Base-by-base conservation (phyloP, 2,329 filamentous ascomycete species). In the Chlorencoelia australis region DNA sequence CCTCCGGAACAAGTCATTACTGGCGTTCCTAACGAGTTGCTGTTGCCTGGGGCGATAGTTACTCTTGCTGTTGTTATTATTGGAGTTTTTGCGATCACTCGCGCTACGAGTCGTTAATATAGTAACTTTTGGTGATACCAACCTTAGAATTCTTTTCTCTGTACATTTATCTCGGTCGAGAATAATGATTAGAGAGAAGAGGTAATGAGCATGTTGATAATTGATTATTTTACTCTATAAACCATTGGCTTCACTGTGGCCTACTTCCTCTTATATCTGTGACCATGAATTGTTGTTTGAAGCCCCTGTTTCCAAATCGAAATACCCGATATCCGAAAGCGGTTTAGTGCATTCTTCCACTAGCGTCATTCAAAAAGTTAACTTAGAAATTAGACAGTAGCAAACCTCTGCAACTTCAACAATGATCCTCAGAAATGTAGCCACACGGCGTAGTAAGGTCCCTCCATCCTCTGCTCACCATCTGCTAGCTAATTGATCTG, bases 41-140 rank as follows among this genome's bases (percentile, higher is more conserved):
- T 98, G 13, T 72, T 96, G 27, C 91, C 91, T 0, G 91, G 91
- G 47, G 91, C 91, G 14, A 89, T 98, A 57, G 87, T 91, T 39
- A 88, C 88, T n/a, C 64, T 98, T 54, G 91, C 89, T 7, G 85
- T 93, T 28, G 88, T 94, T 24, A 94, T 98, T 60, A 71, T 93
- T 26, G 85, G 84, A 47, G 89, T 96, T 8, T 98, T 98, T 64
- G 79, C 87, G 27, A 76, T 98, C 52, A 79, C 84, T 42, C 77
- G 87, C 46, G 65, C 79, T 27, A 69, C 63, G 11, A 67, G 61
- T 43, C 63, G 67, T 52, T 65, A 59, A 51, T 43, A 37, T 40
- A 37, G 35, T 42, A 35, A 35, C 28, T 36, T 25, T 30, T 30
- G 25, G 18, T 13, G 18, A 28, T 35, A 15, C 35, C 45, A 43